Base-by-base conservation (phyloP, 805 yeast genomes). In the Candida ficus region DNA sequence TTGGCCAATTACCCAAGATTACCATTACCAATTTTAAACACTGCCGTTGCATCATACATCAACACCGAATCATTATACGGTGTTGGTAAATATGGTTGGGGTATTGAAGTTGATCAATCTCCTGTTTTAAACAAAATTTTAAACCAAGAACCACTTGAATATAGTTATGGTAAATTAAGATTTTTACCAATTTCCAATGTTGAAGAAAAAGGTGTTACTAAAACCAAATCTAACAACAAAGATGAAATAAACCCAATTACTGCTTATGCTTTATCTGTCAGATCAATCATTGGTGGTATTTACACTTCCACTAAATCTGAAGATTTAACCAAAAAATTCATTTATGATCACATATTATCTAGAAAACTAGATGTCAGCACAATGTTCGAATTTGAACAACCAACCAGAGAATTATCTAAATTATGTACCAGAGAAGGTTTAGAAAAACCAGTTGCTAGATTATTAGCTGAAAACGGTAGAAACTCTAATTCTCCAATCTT, bases 391-490 rank as follows among this genome's bases (percentile, higher is more conserved):
- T 88, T 93, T 61, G 78, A 76, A 52, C 83, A 83, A 57, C 96
- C 98, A 30, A 83, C 91, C 12, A 75, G 93, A 60, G 93, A 90
- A 58, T 70, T 93, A 44, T 74, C 87, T 1, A 75, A 78, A 44
- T 66, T 93, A 37, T 80, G 96, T 56, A 80, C 77, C 41, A 78
- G 90, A 48, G 83, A 90, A 57, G 75, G 77, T 12, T 70, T 91
- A 49, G 75, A 74, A 37, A 73, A 76, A 17, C 96, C 97, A 22
- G 74, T 83, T 5, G 80, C 89, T 35, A 79, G 95, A 58, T 72
- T 93, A 44, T 67, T 93, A 41, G 90, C 95, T 26, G 99, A 93
- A 64, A 84, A 96, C 22, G 99, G 99, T 61, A 77, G 99, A 63
- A 68, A 72, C 54, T 78, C 96, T 3, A 73, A 76, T 43, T 78